Base-by-base conservation (phyloP, 202 grass and related monocot species). In the Saccharum hybrid region DNA sequence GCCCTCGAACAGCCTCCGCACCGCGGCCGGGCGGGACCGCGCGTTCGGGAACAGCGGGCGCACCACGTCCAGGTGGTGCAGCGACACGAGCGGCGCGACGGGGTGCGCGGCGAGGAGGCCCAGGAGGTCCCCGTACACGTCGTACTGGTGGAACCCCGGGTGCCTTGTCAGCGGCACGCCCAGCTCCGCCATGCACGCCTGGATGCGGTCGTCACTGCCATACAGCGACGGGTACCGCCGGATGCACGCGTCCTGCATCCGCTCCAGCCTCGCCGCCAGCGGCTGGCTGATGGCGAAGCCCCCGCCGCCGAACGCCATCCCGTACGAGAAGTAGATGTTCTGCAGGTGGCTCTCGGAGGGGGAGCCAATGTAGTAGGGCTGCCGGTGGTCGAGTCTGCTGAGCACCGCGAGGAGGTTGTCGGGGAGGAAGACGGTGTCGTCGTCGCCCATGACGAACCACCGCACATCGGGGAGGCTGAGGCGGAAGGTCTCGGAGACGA, bases 361-460 rank as follows among this genome's bases (percentile, higher is more conserved):
- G 16, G 93, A 90, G 5, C 96, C 96, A 11, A 98, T 84, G 89
- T 99, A 99, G 83, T 99, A 99, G 0, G 93, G 93, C 66, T 94
- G 91, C 19, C 87, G 85, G 83, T 99, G 91, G 38, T 99, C 96
- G 30, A 99, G 85, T 73, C 72, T 78, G 67, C 71, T 8, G 21
- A 99, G 93, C 1, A 93, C 88, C 66, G 71, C 56, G 75, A 93
- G 66, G 10, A 99, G 93, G 82, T 99, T 99, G 66, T 96, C 91
- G 0, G 96, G 89, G 54, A 99, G 40, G 91, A 96, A 99, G 75
- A 92, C 86, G 14, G 96, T 99, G 82, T 99, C 96, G 80, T 99
- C 96, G 67, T 99, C 96, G 30, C 96, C 96, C 96, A 96, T 96
- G 38, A 99, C 96, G 76, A 86, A 99, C 96, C 96, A 99, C 8